Evolutionary conservation across 495 filamentous ascomycete genomes (phyloP).

Genomic region (Chaetomium fimeti): DNA sequence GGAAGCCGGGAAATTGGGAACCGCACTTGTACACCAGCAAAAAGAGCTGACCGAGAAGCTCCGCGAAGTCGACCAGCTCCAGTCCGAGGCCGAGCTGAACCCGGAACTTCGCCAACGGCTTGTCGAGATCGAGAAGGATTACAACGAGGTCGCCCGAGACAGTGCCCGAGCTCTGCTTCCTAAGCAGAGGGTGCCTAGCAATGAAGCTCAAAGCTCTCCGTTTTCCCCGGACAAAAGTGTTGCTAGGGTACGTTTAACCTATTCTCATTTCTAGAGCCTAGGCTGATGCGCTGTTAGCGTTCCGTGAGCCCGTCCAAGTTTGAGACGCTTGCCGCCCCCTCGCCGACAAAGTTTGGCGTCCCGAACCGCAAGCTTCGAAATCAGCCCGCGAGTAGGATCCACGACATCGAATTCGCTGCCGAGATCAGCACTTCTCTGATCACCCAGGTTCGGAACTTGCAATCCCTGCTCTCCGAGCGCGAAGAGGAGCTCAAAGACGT

Average conservation of each 20-base stretch:
- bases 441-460: constrained; percentile 82
- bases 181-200: constrained; percentile 69
- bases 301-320: constrained; percentile 76
- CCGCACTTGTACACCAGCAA: constrained; percentile 78
- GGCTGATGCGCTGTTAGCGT: constrained; percentile 49
- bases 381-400: constrained; percentile 76
- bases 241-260: constrained; percentile 48
- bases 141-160: constrained; percentile 90
- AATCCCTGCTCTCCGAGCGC: constrained; percentile 75
- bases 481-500: constrained; percentile 78
- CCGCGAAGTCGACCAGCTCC: constrained; percentile 76
- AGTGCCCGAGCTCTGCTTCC: constrained; percentile 86
- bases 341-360: constrained; percentile 84
- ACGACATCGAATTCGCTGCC: constrained; percentile 94
- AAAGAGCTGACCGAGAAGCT: constrained; percentile 75
- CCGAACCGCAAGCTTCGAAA: constrained; percentile 84
- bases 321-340: constrained; percentile 77
- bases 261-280: not conserved
- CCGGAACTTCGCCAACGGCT: constrained; percentile 81
- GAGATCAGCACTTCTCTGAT: constrained; percentile 91
- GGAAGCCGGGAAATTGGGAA: constrained; percentile 85
- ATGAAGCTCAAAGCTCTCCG: constrained; percentile 62
- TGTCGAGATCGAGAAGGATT: constrained; percentile 85
- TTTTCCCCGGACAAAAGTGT: constrained; percentile 56
- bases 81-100: constrained; percentile 77